Evolutionary conservation across 2,329 filamentous ascomycete genomes (phyloP).

Genomic region (Talaromyces piceae): DNA sequence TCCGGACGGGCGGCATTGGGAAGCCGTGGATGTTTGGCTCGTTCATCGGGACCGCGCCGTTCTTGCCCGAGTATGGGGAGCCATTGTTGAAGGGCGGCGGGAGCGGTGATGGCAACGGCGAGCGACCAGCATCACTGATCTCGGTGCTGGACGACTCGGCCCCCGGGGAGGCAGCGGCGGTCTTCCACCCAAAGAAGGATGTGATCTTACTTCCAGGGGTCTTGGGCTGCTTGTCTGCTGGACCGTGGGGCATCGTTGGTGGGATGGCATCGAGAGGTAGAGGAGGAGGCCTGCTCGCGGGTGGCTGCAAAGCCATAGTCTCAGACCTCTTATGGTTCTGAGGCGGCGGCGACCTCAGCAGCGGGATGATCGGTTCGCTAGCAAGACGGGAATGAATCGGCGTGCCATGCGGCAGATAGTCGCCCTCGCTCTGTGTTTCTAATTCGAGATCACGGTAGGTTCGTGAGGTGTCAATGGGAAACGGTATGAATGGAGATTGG

Average conservation of each 20-base stretch:
- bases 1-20: slow-evolving; percentile 32
- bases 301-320: slow-evolving; percentile 40
- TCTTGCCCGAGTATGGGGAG: slow-evolving; percentile 24
- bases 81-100: slow-evolving; percentile 29
- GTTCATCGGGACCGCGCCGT: slow-evolving; percentile 44
- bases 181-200: slow-evolving; percentile 62
- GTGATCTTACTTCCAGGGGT: slow-evolving; percentile 52
- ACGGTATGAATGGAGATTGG: slow-evolving; percentile 24
- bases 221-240: slow-evolving; percentile 37
- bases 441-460: slow-evolving; percentile 13
- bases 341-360: slow-evolving; percentile 66
- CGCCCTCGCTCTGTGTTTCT: slow-evolving; percentile 22
- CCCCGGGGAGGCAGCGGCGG: slow-evolving; percentile 45
- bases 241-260: slow-evolving; percentile 28
- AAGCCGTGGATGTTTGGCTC: slow-evolving; percentile 46
- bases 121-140: slow-evolving; percentile 54
- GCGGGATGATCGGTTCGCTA: slow-evolving; percentile 45
- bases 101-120: slow-evolving; percentile 51
- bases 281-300: slow-evolving; percentile 33
- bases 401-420: slow-evolving; percentile 30
- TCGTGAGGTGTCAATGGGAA: slow-evolving; percentile 27
- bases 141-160: slow-evolving; percentile 55
- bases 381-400: slow-evolving; percentile 34
- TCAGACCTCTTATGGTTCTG: slow-evolving; percentile 24
- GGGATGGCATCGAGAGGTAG: slow-evolving; percentile 37